A percentile compares a stretch with the other conserved stretches of the same genome.
Conservation (phyloP, 192 early-diverging fungal species). For the Entomortierella parvispora region DNA sequence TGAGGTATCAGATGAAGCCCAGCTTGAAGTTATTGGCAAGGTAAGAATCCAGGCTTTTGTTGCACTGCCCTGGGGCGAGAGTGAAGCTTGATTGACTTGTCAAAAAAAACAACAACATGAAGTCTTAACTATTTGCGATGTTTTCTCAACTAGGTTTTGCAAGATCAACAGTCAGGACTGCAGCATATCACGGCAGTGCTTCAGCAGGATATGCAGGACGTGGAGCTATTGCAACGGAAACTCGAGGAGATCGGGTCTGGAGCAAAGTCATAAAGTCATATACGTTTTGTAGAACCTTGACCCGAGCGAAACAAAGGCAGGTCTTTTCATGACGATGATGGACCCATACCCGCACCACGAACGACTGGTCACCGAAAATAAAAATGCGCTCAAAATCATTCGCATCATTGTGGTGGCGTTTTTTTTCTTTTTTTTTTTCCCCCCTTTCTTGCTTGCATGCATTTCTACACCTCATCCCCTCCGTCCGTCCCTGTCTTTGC, state of each 20-base stretch:
- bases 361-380: no score
- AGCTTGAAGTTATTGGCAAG: conserved; percentile 67
- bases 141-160: conserved; percentile 35
- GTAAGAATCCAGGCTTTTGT: conserved; percentile 8
- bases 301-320: no score
- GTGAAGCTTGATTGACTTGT: no score
- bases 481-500: no score
- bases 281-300: not conserved
- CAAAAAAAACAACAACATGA: no score
- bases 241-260: conserved; percentile 35
- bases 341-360: no score
- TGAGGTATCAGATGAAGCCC: conserved; percentile 65
- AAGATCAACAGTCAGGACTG: conserved; percentile 75
- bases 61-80: not conserved
- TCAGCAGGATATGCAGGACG: conserved; percentile 66
- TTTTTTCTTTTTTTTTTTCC: no score
- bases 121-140: conserved; percentile 6
- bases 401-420: no score
- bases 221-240: conserved; percentile 54
- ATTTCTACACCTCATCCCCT: no score
- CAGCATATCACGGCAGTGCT: conserved; percentile 71
- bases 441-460: no score
- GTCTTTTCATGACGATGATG: no score
- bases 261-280: conserved; percentile 17
- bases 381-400: no score